A percentile compares a stretch with the other conserved stretches of the same genome.
Conservation (phyloP, 164 flowering plant species). For the Aristolochia contorta region DNA sequence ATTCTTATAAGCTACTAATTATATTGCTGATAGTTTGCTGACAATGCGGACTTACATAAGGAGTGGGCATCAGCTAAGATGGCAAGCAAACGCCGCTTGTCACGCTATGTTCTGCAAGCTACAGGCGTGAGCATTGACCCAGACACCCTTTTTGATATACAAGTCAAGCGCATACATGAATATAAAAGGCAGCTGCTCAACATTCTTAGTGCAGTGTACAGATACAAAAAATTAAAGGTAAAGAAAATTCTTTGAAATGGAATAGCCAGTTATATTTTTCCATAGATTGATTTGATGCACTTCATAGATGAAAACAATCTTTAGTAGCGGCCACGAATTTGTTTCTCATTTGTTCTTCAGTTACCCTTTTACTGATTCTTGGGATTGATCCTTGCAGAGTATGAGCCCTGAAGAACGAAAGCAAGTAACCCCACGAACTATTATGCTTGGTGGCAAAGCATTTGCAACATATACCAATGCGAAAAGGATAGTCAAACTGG, state of each 20-base stretch:
- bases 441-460: conserved; percentile 98
- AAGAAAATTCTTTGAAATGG: neutral
- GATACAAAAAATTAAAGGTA: conserved; percentile 97
- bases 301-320: neutral
- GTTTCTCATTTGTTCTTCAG: no score
- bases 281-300: no score
- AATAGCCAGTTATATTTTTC: neutral
- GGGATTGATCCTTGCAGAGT: conserved; percentile 36
- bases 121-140: conserved; percentile 80
- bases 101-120: conserved; percentile 61
- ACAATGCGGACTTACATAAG: conserved; percentile 56
- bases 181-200: conserved; percentile 92
- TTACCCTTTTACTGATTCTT: neutral
- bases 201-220: conserved; percentile 74
- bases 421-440: conserved; percentile 70
- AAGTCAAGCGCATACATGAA: conserved; percentile 96
- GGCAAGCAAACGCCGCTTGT: conserved; percentile 80
- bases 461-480: conserved; percentile 98
- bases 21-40: conserved; percentile 60
- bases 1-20: neutral
- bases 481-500: conserved; percentile 89
- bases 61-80: conserved; percentile 96
- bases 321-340: neutral
- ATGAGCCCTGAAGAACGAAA: conserved; percentile 79
- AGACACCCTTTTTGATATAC: conserved; percentile 86